These are phyloP conservation scores for Sporothrix luriei DNA, from an alignment of 2,329 filamentous ascomycete species.

Conservation along the genomic window DNA sequence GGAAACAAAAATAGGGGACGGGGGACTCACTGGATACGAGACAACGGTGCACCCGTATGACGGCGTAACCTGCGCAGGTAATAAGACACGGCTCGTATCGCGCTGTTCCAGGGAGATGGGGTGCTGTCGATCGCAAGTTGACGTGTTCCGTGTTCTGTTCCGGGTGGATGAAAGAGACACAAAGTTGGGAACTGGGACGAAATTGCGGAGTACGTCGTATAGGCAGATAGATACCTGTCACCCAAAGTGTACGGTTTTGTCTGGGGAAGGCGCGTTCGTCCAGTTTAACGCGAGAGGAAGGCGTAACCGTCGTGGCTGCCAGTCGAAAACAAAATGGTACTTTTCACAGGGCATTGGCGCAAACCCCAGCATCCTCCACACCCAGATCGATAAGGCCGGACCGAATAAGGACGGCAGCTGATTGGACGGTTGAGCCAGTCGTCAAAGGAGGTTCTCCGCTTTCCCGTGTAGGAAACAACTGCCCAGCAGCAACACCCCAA, in stretches of 20 bases:
- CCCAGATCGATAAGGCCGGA: conserved; percentile 35
- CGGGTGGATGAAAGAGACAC: too few species aligned
- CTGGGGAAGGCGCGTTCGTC: neutral
- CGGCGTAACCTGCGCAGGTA: neutral
- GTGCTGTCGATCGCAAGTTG: conserved; percentile 17
- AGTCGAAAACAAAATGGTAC: conserved; percentile 6
- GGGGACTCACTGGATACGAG: conserved; percentile 16
- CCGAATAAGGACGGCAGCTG: conserved; percentile 30
- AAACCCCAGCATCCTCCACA: conserved; percentile 5
- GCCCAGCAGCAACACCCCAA: neutral
- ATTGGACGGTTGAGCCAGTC: conserved; percentile 23
- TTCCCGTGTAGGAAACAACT: neutral
- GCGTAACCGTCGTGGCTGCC: conserved; percentile 14
- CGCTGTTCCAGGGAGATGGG: conserved; percentile 11
- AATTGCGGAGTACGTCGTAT: too few species aligned
- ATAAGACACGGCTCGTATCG: conserved; percentile 10
- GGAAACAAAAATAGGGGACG: conserved; percentile 5
- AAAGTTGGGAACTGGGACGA: neutral
- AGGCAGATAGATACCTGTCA: neutral
- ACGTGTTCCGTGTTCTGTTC: neutral
- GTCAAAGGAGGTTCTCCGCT: conserved; percentile 9
- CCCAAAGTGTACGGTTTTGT: neutral
- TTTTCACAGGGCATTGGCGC: conserved; percentile 2
- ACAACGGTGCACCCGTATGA: neutral
- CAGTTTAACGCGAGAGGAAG: neutral